phyloP scores from a whole-genome alignment of 2,329 filamentous ascomycete genomes.

The Thermothelomyces thermophilus region DNA sequence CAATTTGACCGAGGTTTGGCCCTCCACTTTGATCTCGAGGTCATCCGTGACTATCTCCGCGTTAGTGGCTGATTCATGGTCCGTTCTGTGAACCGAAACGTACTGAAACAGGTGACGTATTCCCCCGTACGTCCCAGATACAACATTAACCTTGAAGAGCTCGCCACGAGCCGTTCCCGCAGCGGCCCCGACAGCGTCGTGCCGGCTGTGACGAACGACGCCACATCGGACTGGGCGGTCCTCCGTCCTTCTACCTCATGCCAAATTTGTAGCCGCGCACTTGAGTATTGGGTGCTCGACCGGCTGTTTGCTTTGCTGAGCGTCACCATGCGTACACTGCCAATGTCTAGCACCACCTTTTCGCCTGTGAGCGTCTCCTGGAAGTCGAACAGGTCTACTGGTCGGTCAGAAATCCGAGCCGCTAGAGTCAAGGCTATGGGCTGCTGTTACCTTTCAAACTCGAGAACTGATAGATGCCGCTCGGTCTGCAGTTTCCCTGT shows the following conservation, averaged over 20 bases:
- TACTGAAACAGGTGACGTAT: conserved; percentile 28
- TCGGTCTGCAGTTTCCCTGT: conserved; percentile 19
- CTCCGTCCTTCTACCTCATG: conserved; percentile 23
- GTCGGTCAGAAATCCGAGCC: too few species aligned
- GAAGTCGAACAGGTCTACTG: conserved; percentile 25
- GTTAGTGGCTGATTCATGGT: neutral
- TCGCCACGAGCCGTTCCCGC: conserved; percentile 22
- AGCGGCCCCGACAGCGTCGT: conserved; percentile 27
- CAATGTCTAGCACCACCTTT: conserved; percentile 28
- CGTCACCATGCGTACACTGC: conserved; percentile 25
- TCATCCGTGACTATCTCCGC: conserved; percentile 26
- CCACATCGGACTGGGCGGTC: conserved; percentile 21
- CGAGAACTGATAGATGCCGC: conserved; percentile 27
- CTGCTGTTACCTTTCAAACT: conserved; percentile 15
- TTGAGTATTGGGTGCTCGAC: conserved; percentile 23
- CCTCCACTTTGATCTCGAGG: conserved; percentile 24
- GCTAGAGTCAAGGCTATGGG: neutral
- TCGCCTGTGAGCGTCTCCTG: conserved; percentile 27
- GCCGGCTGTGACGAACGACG: conserved; percentile 27
- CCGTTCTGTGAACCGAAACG: neutral
- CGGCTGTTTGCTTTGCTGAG: conserved; percentile 20
- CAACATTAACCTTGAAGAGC: conserved; percentile 23
- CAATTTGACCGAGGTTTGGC: conserved; percentile 26
- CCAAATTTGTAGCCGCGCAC: conserved; percentile 28
- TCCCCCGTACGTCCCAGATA: conserved; percentile 26